These are phyloP conservation scores for Mycena latifolia DNA, from an alignment of 768 basidiomycete genomes.

Conservation along the genomic window DNA sequence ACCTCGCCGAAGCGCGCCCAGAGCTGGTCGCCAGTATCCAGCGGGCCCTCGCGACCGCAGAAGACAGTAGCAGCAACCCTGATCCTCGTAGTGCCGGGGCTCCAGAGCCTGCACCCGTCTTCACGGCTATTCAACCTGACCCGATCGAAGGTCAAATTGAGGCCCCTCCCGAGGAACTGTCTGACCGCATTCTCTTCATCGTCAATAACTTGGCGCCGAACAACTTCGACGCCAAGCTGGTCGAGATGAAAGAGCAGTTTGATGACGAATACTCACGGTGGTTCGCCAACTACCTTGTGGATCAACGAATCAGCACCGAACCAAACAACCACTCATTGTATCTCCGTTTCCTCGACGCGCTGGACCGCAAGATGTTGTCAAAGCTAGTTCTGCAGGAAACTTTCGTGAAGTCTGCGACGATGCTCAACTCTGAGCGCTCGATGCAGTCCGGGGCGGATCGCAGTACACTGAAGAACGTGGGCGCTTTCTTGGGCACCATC, in stretches of 20 bases:
- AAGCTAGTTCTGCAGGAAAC: slow-evolving; percentile 95
- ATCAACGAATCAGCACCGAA: slow-evolving; percentile 95
- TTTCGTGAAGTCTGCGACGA: slow-evolving; percentile 82
- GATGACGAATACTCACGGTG: slow-evolving; percentile 88
- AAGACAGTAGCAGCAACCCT: slow-evolving; percentile 54
- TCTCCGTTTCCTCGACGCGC: slow-evolving; percentile 90
- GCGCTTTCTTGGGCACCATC: slow-evolving; percentile 93
- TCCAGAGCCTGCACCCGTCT: slow-evolving; percentile 66
- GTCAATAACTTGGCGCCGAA: slow-evolving; percentile 97
- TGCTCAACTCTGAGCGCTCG: slow-evolving; percentile 94
- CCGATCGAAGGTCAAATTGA: slow-evolving; percentile 69
- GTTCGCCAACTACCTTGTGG: slow-evolving; percentile 98
- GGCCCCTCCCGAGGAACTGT: slow-evolving; percentile 85
- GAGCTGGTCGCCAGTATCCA: slow-evolving; percentile 82
- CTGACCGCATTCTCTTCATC: slow-evolving; percentile 96
- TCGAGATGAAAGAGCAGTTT: slow-evolving; percentile 89
- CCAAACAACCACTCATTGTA: slow-evolving; percentile 98
- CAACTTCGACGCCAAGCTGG: slow-evolving; percentile 91
- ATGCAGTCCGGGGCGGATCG: slow-evolving; percentile 89
- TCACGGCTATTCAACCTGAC: slow-evolving; percentile 86
- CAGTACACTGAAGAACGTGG: slow-evolving; percentile 91
- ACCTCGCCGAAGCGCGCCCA: slow-evolving; percentile 87
- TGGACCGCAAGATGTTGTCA: slow-evolving; percentile 75
- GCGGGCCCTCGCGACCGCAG: slow-evolving; percentile 72
- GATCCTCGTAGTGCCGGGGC: slow-evolving; percentile 51